phyloP scores from a whole-genome alignment of 2,329 filamentous ascomycete genomes.

The Alternaria sp. region DNA sequence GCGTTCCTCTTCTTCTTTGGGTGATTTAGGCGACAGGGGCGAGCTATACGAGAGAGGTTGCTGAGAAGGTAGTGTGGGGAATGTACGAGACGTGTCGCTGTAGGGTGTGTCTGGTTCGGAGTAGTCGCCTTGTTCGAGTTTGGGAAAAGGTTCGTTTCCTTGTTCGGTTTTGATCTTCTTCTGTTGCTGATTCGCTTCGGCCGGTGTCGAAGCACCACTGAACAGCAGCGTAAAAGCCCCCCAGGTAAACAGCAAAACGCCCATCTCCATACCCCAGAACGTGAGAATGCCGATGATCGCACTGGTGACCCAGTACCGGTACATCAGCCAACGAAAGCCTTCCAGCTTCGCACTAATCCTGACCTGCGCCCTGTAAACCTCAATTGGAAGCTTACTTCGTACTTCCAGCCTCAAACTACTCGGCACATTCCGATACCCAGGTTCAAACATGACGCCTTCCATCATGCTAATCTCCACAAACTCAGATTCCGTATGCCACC shows the following conservation, averaged over 20 bases:
- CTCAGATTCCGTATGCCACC: constrained; percentile 70
- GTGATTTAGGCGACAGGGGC: constrained; percentile 16
- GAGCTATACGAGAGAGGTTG: constrained; percentile 52
- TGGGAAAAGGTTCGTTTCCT: constrained; percentile 17
- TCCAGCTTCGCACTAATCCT: constrained; percentile 77
- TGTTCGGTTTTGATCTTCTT: not conserved
- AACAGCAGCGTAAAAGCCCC: constrained; percentile 59
- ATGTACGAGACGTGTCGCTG: constrained; percentile 59
- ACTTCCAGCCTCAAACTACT: constrained; percentile 69
- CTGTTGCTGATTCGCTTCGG: not conserved
- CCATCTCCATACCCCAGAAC: constrained; percentile 81
- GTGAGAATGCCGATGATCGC: constrained; percentile 72
- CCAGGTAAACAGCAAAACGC: constrained; percentile 73
- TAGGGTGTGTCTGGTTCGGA: constrained; percentile 37
- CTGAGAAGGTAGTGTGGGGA: constrained; percentile 58
- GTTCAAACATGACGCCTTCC: constrained; percentile 73
- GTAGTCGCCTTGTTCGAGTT: not conserved
- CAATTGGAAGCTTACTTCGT: constrained; percentile 72
- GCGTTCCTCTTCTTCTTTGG: constrained; percentile 31
- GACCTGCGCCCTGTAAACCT: constrained; percentile 76
- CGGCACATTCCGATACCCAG: constrained; percentile 63
- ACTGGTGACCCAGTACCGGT: constrained; percentile 75
- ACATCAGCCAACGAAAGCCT: constrained; percentile 80
- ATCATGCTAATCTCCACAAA: constrained; percentile 74
- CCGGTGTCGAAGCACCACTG: not conserved